Conservation (phyloP, 352 stramenopile species). For the Thraustochytrium striatum region DNA sequence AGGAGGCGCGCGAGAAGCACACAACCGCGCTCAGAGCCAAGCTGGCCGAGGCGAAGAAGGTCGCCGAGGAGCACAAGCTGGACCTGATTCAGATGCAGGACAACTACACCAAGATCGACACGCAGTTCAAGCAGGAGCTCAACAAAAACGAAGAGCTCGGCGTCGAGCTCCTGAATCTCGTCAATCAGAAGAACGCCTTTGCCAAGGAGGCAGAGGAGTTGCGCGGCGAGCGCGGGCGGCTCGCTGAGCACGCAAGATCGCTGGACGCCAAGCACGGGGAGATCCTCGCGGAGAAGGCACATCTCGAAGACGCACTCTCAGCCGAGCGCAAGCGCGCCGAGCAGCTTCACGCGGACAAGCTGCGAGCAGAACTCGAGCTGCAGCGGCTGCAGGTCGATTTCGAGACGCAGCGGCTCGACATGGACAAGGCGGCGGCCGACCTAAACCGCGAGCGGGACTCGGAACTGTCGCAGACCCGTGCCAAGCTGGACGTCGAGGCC, state of each 20-base stretch:
- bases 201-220: slow-evolving; percentile 21
- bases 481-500: neutral
- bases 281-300: neutral
- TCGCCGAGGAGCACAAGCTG: neutral
- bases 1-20: slow-evolving; percentile 26
- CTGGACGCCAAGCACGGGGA: neutral
- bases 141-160: slow-evolving; percentile 43
- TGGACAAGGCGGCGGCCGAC: slow-evolving; percentile 13
- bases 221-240: neutral
- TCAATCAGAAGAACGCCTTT: slow-evolving; percentile 40
- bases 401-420: slow-evolving; percentile 22
- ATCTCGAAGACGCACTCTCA: slow-evolving; percentile 1
- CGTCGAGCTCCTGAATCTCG: slow-evolving; percentile 36
- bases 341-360: neutral
- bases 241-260: neutral
- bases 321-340: neutral
- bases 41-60: slow-evolving; percentile 18
- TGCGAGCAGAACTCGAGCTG: slow-evolving; percentile 30
- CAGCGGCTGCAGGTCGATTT: slow-evolving; percentile 43
- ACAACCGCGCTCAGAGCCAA: slow-evolving; percentile 8
- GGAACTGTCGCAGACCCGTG: slow-evolving; percentile 15
- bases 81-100: slow-evolving; percentile 29
- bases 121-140: slow-evolving; percentile 41
- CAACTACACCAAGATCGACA: slow-evolving; percentile 11
- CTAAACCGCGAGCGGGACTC: slow-evolving; percentile 7